Percentiles rank a stretch among this genome's conserved stretches.
Conservation (phyloP, 164 flowering plant genomes). For the Santalum album region DNA sequence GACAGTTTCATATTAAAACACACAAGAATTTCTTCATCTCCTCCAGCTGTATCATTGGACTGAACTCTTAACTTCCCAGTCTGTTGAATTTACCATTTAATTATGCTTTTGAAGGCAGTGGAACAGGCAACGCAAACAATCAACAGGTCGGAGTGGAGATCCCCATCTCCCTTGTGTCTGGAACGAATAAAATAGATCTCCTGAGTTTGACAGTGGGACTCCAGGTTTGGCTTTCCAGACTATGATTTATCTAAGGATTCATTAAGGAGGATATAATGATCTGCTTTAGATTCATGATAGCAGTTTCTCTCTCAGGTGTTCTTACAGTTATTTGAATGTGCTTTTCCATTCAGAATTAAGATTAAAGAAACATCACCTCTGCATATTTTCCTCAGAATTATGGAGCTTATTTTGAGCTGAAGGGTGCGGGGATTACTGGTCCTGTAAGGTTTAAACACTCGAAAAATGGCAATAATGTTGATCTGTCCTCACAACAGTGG, state of each 20-base stretch:
- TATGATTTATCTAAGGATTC: not conserved
- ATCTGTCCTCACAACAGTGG: slow-evolving; percentile 79
- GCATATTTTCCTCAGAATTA: slow-evolving; percentile 53
- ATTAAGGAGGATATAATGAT: too few species aligned
- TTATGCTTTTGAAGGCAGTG: slow-evolving; percentile 46
- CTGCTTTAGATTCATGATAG: too few species aligned
- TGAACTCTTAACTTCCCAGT: too few species aligned
- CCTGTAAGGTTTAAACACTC: slow-evolving; percentile 60
- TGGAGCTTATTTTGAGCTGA: slow-evolving; percentile 73
- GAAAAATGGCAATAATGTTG: slow-evolving; percentile 35
- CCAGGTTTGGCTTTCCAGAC: slow-evolving; percentile 46
- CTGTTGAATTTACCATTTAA: too few species aligned
- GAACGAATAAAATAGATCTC: slow-evolving; percentile 72
- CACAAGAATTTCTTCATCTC: too few species aligned
- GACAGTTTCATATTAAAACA: too few species aligned
- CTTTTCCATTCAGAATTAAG: not conserved
- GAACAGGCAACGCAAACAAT: slow-evolving; percentile 38
- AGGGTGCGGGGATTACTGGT: slow-evolving; percentile 90
- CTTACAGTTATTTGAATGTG: too few species aligned
- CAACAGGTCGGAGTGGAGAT: slow-evolving; percentile 45
- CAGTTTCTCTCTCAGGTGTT: too few species aligned
- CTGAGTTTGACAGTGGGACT: slow-evolving; percentile 91
- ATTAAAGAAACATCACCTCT: not conserved
- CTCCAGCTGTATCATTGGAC: too few species aligned
- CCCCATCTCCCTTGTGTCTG: slow-evolving; percentile 48